Evolutionary conservation across 805 yeast species (phyloP), one percentile per base, ranked within the genome.

Genomic region (Brettanomyces custersianus): DNA sequence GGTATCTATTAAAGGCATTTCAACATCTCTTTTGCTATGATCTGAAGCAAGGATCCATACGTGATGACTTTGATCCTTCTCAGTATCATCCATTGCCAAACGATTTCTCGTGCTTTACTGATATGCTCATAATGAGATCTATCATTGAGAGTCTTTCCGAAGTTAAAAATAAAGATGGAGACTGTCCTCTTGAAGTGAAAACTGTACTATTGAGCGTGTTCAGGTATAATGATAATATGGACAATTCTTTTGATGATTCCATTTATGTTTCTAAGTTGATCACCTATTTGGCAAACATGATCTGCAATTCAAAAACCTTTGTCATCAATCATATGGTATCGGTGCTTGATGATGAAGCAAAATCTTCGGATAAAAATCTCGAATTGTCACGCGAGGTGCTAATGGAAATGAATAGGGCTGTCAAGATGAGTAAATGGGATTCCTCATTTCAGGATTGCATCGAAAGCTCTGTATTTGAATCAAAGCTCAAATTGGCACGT

Each of bases 221-320:
- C 41, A 72, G 83, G 39, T 90, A 77, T 59, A 88, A 88, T 51
- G 96, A 90, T 46, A 90, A 92, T 52, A 66, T 83, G 16, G 80
- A 72, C 45, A 90, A 90, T 52, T 66, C 68, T 6, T 90, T 73
- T 52, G 74, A 78, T 34, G 97, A 90, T 53, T 65, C 80, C 31
- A 70, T 63, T 49, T 90, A 83, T 44, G 54, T 85, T 4, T 60
- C 77, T 3, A 65, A 65, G 2, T 57, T 90, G 43, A 67, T 88
- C 5, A 55, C 61, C 19, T 62, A 80, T 3, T 55, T 85, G 2
- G 72, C 77, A 1, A 43, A 43, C 13, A 31, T 57, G 13, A 45
- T 63, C 10, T 38, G 43, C 9, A 45, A 48, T 24, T 40, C 58
- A 5, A 49, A 51, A 20, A 45, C 46, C 20, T 41, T 39, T 25